Evolutionary conservation across 768 basidiomycete species (phyloP).

Genomic region (Leucosporidium creatinivorum): DNA sequence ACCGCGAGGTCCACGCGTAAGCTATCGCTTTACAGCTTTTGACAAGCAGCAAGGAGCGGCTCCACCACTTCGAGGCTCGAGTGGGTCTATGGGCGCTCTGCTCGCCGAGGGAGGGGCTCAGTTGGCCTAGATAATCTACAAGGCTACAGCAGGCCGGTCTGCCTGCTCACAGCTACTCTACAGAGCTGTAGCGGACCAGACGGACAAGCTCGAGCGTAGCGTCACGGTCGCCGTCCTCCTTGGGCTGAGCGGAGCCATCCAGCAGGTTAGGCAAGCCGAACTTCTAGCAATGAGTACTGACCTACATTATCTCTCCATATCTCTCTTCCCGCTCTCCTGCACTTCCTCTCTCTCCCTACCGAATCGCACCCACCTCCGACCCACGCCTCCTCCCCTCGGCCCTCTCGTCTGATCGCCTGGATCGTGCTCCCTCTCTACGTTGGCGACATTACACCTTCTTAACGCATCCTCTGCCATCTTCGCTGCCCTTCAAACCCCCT

Average conservation of each 20-base stretch:
- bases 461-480: neutral
- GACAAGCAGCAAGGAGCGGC: too few relatives aligned
- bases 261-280: too few relatives aligned
- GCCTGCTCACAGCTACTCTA: neutral
- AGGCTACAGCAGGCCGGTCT: too few relatives aligned
- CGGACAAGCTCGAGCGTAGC: too few relatives aligned
- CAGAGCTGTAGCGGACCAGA: neutral
- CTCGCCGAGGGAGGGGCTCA: too few relatives aligned
- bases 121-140: too few relatives aligned
- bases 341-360: neutral
- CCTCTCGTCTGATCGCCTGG: neutral
- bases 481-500: neutral
- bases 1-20: constrained; percentile 6
- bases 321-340: too few relatives aligned
- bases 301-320: too few relatives aligned
- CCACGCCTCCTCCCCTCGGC: neutral
- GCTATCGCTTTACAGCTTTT: neutral
- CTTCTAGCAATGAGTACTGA: too few relatives aligned
- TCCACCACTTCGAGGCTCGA: neutral
- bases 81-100: too few relatives aligned
- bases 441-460: neutral
- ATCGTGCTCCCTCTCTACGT: neutral
- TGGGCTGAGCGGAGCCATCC: too few relatives aligned
- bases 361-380: neutral
- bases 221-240: too few relatives aligned